A percentile compares a stretch with the other conserved stretches of the same genome.
Evolutionary conservation across 805 yeast species (phyloP).

Genomic region (Saccharomycopsis malanga): DNA sequence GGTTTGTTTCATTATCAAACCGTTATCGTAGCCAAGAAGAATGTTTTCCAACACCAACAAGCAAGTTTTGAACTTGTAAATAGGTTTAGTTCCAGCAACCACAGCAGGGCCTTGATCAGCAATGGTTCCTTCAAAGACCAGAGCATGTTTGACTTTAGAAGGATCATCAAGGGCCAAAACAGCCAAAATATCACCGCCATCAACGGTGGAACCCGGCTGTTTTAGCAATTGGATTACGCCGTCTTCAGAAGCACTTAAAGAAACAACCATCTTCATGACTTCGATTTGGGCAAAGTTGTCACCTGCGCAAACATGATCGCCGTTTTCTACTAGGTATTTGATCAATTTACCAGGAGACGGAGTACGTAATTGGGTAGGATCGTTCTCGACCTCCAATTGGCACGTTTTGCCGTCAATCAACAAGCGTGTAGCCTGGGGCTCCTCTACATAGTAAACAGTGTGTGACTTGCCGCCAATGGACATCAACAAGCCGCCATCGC

Average conservation of each 20-base stretch:
- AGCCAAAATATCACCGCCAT: constrained; percentile 95
- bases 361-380: constrained; percentile 96
- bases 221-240: constrained; percentile 89
- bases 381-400: constrained; percentile 88
- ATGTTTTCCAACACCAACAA: constrained; percentile 65
- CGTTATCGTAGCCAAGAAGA: constrained; percentile 89
- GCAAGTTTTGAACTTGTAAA: constrained; percentile 58
- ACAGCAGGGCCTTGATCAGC: constrained; percentile 84
- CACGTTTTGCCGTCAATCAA: constrained; percentile 96
- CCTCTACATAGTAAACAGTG: constrained; percentile 96
- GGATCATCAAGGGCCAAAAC: constrained; percentile 94
- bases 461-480: constrained; percentile 91
- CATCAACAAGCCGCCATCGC: constrained; percentile 90
- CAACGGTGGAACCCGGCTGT: constrained; percentile 96
- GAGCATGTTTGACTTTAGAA: constrained; percentile 92
- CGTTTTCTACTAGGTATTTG: constrained; percentile 86
- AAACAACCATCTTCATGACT: constrained; percentile 99
- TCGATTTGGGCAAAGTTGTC: constrained; percentile 98
- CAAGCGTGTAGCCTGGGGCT: constrained; percentile 88
- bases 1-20: constrained; percentile 83
- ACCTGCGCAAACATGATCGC: constrained; percentile 87
- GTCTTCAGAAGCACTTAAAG: constrained; percentile 85
- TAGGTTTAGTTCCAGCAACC: constrained; percentile 77
- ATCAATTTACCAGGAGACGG: constrained; percentile 99
- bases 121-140: constrained; percentile 89